Evolutionary conservation across 2,329 filamentous ascomycete species (phyloP), one percentile per base, ranked within the genome.

Genomic region (Tolypocladium ovalisporum): DNA sequence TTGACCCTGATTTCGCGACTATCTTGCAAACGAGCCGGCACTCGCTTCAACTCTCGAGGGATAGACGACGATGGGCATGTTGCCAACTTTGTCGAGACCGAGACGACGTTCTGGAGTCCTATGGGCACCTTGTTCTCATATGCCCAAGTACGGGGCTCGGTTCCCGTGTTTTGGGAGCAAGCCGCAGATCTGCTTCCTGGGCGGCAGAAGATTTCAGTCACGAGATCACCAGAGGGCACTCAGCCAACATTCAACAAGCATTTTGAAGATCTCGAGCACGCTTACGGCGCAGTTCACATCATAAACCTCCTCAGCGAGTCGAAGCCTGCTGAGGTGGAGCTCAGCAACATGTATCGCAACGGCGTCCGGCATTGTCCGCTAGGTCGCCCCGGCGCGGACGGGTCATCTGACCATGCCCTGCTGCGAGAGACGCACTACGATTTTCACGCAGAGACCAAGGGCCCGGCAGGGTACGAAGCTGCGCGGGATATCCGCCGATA

Each of bases 51-150:
- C 70, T 88, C 93, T n/a, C 83, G 94, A 63, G 94, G 94, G 42
- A 96, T 99, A 62, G 94, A 99, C 67, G 94, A 99, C 69, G 91
- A 97, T 67, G 94, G 94, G 17, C 90, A 97, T 65, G 94, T 97
- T 34, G 92, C 94, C 60, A 99, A 99, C 71, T 99, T 96, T 72
- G 94, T 97, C n/a, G 94, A 99, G 72, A 94, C 91, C 0, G 94
- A 99, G 73, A 96, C 91, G 0, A 85, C 93, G 44, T 92, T 95
- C 67, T 96, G 89, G 87, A 87, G 87, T 64, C 88, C 89, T 1
- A 83, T 84, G 1, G 83, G 84, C 4, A 75, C 90, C 8, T 84
- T 90, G 57, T 97, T 97, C 69, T 97, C 94, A 0, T 99, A 97
- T 71, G 90, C 87, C 2, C 94, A 99, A 72, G 84, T 95, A 32